Evolutionary conservation across 805 yeast genomes (phyloP).

Genomic region (Kodamaea sagamina): DNA sequence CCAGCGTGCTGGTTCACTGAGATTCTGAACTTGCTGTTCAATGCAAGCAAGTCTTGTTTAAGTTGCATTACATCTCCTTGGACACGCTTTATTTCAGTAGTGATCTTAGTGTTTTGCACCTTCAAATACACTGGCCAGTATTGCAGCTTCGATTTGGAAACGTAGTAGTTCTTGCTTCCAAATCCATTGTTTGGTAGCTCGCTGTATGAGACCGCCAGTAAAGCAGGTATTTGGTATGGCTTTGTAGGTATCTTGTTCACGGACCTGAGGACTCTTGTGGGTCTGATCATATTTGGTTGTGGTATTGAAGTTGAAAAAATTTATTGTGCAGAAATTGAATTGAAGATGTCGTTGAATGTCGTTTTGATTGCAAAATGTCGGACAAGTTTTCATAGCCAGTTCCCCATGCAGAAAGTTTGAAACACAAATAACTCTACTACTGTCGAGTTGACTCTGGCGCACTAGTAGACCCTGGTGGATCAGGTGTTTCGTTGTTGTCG

Average conservation of each 20-base stretch:
- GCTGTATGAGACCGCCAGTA: conserved; percentile 24
- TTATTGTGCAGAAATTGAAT: neutral
- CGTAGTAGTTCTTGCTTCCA: conserved; percentile 40
- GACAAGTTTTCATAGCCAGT: no score
- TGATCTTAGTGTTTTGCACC: conserved; percentile 59
- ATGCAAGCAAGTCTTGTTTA: conserved; percentile 61
- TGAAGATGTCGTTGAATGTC: conserved; percentile 7
- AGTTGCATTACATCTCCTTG: conserved; percentile 67
- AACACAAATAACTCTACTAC: no score
- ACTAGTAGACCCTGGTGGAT: no score
- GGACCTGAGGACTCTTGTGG: conserved; percentile 9
- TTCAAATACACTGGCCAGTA: conserved; percentile 83
- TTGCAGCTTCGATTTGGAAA: conserved; percentile 58
- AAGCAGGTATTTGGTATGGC: conserved; percentile 31
- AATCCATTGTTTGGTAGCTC: conserved; percentile 37
- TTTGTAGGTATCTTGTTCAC: conserved; percentile 11
- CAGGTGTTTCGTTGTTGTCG: no score
- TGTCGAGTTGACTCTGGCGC: no score
- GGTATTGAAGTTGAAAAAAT: conserved; percentile 8
- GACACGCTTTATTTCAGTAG: conserved; percentile 73
- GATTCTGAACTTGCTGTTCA: conserved; percentile 50
- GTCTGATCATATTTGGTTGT: conserved; percentile 9
- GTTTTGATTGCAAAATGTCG: conserved; percentile 6
- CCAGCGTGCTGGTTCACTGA: conserved; percentile 37
- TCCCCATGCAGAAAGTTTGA: no score